Percentiles rank a stretch among this genome's conserved stretches.
phyloP scores from a whole-genome alignment of 2,329 filamentous ascomycete species.

The Aurifilum marmelostoma region DNA sequence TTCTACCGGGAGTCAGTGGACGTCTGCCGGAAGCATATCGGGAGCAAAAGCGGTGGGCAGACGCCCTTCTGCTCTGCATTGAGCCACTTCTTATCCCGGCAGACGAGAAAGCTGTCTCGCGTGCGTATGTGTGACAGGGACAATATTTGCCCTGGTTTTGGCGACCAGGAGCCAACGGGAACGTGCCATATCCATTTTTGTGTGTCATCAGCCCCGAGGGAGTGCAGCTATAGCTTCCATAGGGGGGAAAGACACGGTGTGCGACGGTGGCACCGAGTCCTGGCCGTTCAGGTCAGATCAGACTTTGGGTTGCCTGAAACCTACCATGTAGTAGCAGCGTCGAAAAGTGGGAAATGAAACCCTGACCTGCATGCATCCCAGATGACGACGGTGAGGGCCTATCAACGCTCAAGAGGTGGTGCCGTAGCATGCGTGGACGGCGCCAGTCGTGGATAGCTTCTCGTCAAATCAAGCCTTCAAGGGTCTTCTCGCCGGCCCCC shows the following conservation, averaged over 20 bases:
- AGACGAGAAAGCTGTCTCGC: not conserved
- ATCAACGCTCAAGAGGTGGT: constrained; percentile 6
- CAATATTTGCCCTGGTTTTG: not conserved
- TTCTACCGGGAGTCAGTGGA: not conserved
- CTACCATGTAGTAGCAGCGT: not conserved
- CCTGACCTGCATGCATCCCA: not conserved
- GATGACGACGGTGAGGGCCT: not conserved
- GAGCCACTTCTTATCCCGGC: not conserved
- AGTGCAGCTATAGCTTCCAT: not conserved
- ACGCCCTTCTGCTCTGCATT: not conserved
- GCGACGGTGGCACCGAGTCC: not conserved
- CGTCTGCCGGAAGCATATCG: not conserved
- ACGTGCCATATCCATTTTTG: not conserved
- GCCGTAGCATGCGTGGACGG: constrained; percentile 9
- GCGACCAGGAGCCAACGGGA: not conserved
- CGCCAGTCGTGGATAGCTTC: constrained; percentile 22
- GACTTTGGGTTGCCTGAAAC: constrained; percentile 4
- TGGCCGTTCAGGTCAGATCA: not conserved
- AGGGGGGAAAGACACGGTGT: not conserved
- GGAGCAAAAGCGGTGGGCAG: no score
- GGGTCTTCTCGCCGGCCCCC: not conserved
- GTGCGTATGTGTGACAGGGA: not conserved
- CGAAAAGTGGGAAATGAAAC: constrained; percentile 14
- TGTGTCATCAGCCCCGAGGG: not conserved
- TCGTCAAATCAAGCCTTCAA: constrained; percentile 5